These are phyloP conservation scores for Pilaira anomala DNA, from an alignment of 192 early-diverging fungal species.

Conservation along the genomic window DNA sequence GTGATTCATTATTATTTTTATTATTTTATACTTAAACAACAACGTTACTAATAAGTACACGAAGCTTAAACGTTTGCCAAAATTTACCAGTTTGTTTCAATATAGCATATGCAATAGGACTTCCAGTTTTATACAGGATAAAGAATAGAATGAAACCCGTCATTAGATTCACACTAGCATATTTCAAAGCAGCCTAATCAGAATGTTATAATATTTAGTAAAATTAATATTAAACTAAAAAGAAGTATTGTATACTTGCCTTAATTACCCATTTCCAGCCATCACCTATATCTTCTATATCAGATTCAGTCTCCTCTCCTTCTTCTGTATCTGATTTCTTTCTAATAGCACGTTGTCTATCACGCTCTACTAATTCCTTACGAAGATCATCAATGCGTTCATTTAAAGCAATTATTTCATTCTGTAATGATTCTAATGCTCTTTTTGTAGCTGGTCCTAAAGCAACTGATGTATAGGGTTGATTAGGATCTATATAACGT, in stretches of 20 bases:
- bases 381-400: conserved; percentile 36
- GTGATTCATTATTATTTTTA: no score
- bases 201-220: background rate
- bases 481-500: no score
- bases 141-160: conserved; percentile 24
- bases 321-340: conserved; percentile 4
- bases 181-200: conserved; percentile 31
- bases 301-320: no score
- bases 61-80: conserved; percentile 1
- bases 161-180: conserved; percentile 33
- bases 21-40: no score
- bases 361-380: conserved; percentile 27
- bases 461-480: background rate
- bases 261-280: conserved; percentile 22
- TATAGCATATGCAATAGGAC: conserved; percentile 18
- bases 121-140: conserved; percentile 22
- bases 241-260: background rate
- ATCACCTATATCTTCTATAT: conserved; percentile 20
- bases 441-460: conserved; percentile 35
- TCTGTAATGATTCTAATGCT: conserved; percentile 33
- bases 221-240: background rate
- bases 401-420: conserved; percentile 35
- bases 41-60: no score
- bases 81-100: background rate
- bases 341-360: conserved; percentile 1